Base-by-base conservation (phyloP, 2,329 filamentous ascomycete species). In the Clarireedia homoeocarpa region DNA sequence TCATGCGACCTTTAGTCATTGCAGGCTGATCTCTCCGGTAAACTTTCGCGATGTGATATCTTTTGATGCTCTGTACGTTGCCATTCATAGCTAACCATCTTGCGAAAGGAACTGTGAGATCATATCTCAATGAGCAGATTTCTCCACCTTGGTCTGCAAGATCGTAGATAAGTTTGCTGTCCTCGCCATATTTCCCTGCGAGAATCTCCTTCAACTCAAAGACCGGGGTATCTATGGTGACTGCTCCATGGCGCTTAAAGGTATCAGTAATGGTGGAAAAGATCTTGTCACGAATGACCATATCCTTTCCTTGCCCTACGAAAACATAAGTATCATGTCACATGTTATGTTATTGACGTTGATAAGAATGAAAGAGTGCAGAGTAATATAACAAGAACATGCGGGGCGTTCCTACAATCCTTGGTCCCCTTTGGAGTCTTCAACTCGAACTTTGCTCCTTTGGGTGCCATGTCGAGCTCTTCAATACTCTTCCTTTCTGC, bases 31-130 rank as follows among this genome's bases (percentile, higher is more conserved):
- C 88, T 70, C 87, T 76, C 60, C 88, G 79, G 74, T 91, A 91
- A 51, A 96, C 91, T 75, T 96, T 96, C 64, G 90, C 91, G 64
- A 97, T 91, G 75, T 96, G 91, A 72, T 95, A 96, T 67, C 92
- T 83, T 77, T 95, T 96, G 75, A 96, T 92, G 71, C 79, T 86
- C 71, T 88, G 84, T 55, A 95, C 79, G 61, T 83, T 79, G 61
- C 63, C 61, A 73, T 95, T 95, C 89, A 95, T 94, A 66, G 91
- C 91, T 59, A 96, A 81, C 83, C 88, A 96, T 67, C 91, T 85
- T 60, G 92, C 91, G 68, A 96, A 94, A 34, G 90, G 90, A 10
- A 95, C 90, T 1, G 90, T 95, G 63, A 95, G 74, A 68, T 95
- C 90, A 73, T 94, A 95, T 66, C 90, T 84, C 60, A 95, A 77